These are phyloP conservation scores for Aureobasidium zeae DNA, from an alignment of 2,329 filamentous ascomycete species.

Conservation along the genomic window DNA sequence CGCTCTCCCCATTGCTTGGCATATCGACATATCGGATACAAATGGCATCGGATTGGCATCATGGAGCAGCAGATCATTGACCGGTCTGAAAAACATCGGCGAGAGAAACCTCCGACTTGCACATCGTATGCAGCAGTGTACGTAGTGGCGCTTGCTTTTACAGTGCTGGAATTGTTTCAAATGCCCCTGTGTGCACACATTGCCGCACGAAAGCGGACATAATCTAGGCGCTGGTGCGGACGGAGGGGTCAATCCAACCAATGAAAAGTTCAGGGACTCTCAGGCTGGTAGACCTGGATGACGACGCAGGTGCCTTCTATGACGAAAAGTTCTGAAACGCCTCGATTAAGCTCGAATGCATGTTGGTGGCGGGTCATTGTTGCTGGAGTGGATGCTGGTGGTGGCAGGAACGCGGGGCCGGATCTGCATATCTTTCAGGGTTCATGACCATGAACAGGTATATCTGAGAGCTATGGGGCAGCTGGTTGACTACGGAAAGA, in stretches of 20 bases:
- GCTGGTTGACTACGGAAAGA: too few relatives aligned
- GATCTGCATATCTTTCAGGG: conserved; percentile 11
- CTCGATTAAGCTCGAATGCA: conserved; percentile 10
- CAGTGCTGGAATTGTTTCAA: conserved; percentile 4
- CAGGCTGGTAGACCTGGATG: neutral
- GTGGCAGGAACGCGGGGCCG: conserved; percentile 15
- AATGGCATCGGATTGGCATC: neutral
- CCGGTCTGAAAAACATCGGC: conserved; percentile 2
- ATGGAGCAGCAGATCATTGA: conserved; percentile 13
- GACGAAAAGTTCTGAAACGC: conserved; percentile 13
- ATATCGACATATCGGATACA: conserved; percentile 9
- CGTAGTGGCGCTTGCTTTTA: conserved; percentile 2
- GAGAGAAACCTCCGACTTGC: conserved; percentile 3
- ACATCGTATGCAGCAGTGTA: neutral
- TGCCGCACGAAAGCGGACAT: conserved; percentile 10
- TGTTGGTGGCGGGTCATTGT: conserved; percentile 10
- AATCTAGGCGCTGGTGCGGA: conserved; percentile 6
- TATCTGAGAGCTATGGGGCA: too few relatives aligned
- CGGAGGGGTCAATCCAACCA: conserved; percentile 1
- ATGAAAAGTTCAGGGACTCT: neutral
- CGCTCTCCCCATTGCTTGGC: conserved; percentile 11
- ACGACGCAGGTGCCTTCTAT: conserved; percentile 4
- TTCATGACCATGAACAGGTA: neutral
- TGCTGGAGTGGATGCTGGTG: conserved; percentile 3
- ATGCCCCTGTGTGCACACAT: conserved; percentile 8